phyloP scores from a whole-genome alignment of 2,329 filamentous ascomycete species.

The Penicillium sp. region DNA sequence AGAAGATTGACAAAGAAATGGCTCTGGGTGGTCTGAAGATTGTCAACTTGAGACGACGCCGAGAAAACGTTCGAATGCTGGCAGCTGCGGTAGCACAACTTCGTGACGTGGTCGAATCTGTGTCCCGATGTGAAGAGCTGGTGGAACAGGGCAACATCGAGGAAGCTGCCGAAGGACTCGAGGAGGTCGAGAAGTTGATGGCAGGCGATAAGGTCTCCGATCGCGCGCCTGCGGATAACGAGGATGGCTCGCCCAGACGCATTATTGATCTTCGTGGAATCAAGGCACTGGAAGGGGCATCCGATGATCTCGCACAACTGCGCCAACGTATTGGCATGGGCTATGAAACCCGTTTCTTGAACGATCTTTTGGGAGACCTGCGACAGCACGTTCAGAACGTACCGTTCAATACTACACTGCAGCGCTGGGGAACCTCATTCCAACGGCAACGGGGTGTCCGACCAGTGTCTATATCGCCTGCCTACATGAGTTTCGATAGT shows the following conservation, averaged over 20 bases:
- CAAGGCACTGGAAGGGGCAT: constrained; percentile 77
- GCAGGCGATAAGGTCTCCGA: constrained; percentile 64
- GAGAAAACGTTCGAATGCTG: constrained; percentile 82
- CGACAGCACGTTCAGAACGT: constrained; percentile 77
- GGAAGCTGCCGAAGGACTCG: constrained; percentile 74
- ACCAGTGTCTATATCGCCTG: constrained; percentile 68
- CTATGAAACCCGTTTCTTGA: constrained; percentile 79
- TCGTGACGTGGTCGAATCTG: constrained; percentile 72
- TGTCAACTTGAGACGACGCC: constrained; percentile 76
- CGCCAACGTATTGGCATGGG: constrained; percentile 81
- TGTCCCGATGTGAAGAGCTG: constrained; percentile 74
- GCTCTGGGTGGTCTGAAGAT: constrained; percentile 82
- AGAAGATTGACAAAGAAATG: constrained; percentile 81
- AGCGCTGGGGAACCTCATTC: constrained; percentile 80
- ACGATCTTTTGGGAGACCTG: constrained; percentile 76
- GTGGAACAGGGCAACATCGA: constrained; percentile 85
- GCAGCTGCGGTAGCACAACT: constrained; percentile 83
- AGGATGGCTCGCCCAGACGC: constrained; percentile 33
- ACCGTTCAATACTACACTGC: constrained; percentile 71
- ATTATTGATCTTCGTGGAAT: constrained; percentile 73
- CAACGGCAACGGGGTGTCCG: constrained; percentile 70
- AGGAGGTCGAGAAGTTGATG: constrained; percentile 76
- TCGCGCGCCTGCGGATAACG: constrained; percentile 28
- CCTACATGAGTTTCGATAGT: constrained; percentile 74
- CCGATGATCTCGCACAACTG: constrained; percentile 73